These are phyloP conservation scores for Parasitella parasitica DNA, from an alignment of 371 early-diverging fungal species.

Conservation along the genomic window DNA sequence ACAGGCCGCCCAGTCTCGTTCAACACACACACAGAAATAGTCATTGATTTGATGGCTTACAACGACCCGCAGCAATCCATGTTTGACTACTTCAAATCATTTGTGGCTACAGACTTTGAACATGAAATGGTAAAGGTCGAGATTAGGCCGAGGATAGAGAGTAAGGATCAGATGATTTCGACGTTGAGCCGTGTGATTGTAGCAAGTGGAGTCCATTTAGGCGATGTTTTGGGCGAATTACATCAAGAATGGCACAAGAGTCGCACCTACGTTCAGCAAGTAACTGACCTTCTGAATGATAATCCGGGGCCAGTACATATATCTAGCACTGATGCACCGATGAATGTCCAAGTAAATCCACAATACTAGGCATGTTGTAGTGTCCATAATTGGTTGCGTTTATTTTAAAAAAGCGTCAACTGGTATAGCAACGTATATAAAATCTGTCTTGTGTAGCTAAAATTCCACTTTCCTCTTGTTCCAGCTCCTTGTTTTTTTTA, in stretches of 20 bases:
- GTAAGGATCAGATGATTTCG: conserved; percentile 36
- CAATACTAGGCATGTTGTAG: too few species aligned
- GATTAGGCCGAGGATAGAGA: conserved; percentile 40
- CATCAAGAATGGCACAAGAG: conserved; percentile 38
- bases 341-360: conserved; percentile 15
- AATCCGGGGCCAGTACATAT: conserved; percentile 39
- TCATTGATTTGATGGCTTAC: conserved; percentile 38
- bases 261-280: conserved; percentile 31
- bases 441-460: too few species aligned
- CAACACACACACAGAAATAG: conserved; percentile 37
- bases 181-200: conserved; percentile 34
- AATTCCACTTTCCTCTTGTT: not conserved
- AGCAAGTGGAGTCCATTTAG: conserved; percentile 28
- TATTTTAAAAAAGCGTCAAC: too few species aligned
- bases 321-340: conserved; percentile 37
- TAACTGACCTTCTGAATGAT: conserved; percentile 35
- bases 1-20: conserved; percentile 16
- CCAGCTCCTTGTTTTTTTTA: not conserved
- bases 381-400: too few species aligned
- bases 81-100: conserved; percentile 32
- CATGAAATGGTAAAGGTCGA: conserved; percentile 42
- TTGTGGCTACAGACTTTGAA: conserved; percentile 37
- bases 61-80: conserved; percentile 39
- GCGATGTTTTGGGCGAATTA: conserved; percentile 36
- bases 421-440: too few species aligned